Conservation (phyloP, 73 alveolate species). For the Halteria grandinella region DNA sequence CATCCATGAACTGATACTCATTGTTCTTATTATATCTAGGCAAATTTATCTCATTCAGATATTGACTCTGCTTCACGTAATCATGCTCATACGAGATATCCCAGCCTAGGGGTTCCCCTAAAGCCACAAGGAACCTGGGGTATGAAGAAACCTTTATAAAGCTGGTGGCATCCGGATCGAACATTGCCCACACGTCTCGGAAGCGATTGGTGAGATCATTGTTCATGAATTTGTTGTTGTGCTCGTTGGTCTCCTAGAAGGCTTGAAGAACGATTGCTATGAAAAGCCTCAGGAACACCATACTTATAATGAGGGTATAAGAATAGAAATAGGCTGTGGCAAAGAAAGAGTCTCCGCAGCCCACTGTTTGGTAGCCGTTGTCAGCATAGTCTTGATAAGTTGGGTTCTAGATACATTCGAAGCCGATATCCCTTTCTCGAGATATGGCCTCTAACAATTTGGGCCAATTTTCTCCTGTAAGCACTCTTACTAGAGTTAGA, state of each 20-base stretch:
- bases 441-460: no score
- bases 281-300: conserved; percentile 67
- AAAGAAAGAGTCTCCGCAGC: conserved; percentile 49
- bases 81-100: neutral
- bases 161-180: conserved; percentile 48
- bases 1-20: conserved; percentile 48
- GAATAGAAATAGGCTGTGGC: conserved; percentile 54
- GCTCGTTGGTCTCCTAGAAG: conserved; percentile 25
- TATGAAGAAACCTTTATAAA: conserved; percentile 16
- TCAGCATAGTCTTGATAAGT: neutral
- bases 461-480: no score
- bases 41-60: conserved; percentile 24
- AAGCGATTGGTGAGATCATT: conserved; percentile 7
- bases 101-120: conserved; percentile 47
- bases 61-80: conserved; percentile 12
- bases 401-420: conserved; percentile 15
- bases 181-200: conserved; percentile 44
- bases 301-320: conserved; percentile 52
- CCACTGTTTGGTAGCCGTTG: conserved; percentile 19
- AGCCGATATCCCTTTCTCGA: no score
- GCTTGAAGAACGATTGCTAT: conserved; percentile 74
- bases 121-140: conserved; percentile 14
- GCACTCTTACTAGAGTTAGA: no score
- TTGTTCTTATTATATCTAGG: conserved; percentile 11
- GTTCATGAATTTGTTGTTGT: conserved; percentile 13